phyloP scores from a whole-genome alignment of 2,329 filamentous ascomycete genomes.

The Penicillium glabrum region DNA sequence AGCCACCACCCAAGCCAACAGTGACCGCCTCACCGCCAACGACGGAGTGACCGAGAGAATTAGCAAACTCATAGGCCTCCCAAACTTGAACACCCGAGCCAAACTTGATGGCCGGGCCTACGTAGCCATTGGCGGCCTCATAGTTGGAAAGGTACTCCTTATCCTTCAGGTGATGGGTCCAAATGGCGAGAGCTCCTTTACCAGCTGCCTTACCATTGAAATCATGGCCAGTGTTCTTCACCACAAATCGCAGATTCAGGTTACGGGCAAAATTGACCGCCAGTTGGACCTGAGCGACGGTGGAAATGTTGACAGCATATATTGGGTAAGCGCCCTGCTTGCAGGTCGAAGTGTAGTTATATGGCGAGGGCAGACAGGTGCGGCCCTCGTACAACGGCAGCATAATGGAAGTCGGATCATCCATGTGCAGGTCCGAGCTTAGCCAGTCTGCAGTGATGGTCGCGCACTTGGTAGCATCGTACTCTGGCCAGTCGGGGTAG shows the following conservation, averaged over 20 bases:
- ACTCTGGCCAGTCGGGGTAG: constrained; percentile 34
- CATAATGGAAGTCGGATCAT: constrained; percentile 19
- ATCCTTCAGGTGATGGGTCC: constrained; percentile 25
- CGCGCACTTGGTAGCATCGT: constrained; percentile 32
- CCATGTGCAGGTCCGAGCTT: constrained; percentile 12
- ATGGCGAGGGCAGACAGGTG: constrained; percentile 17
- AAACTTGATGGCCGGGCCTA: constrained; percentile 52
- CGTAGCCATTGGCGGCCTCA: constrained; percentile 40
- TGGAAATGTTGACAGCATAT: constrained; percentile 34
- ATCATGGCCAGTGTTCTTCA: constrained; percentile 49
- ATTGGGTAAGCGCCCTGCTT: constrained; percentile 26
- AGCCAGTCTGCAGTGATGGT: constrained; percentile 31
- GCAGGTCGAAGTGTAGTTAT: constrained; percentile 19
- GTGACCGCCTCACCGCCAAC: constrained; percentile 55
- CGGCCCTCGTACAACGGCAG: constrained; percentile 21
- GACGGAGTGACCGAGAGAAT: constrained; percentile 47
- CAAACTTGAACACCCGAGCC: constrained; percentile 54
- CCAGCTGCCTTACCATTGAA: constrained; percentile 57
- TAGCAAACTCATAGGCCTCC: constrained; percentile 49
- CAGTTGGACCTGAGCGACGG: constrained; percentile 31
- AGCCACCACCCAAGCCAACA: constrained; percentile 51
- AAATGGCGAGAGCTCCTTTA: constrained; percentile 43
- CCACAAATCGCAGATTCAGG: constrained; percentile 29
- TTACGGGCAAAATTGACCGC: constrained; percentile 24
- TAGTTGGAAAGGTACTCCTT: constrained; percentile 33